Evolutionary conservation across 257 asterid species (phyloP).

Genomic region (Verbascum thapsus): DNA sequence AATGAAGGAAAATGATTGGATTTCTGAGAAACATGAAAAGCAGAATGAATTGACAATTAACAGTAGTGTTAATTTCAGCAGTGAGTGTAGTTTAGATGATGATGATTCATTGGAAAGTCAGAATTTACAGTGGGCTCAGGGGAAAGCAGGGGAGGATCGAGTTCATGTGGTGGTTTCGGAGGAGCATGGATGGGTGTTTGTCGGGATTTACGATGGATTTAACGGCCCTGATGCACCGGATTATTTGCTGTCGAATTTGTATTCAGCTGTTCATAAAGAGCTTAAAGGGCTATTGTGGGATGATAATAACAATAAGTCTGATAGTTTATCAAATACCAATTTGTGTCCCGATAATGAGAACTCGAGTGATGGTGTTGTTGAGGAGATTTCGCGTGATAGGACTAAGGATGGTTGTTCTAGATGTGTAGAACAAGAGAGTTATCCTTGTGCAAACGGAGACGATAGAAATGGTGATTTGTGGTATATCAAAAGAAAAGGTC

Average conservation of each 20-base stretch:
- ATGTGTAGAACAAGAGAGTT: conserved; percentile 61
- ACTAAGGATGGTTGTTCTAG: conserved; percentile 65
- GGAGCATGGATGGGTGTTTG: conserved; percentile 94
- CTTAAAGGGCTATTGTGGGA: conserved; percentile 89
- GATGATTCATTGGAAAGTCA: conserved; percentile 59
- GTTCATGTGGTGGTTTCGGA: conserved; percentile 95
- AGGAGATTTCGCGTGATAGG: conserved; percentile 49
- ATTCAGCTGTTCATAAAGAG: conserved; percentile 79
- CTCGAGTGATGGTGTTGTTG: conserved; percentile 17
- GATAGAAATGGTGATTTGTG: conserved; percentile 37
- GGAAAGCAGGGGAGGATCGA: conserved; percentile 96
- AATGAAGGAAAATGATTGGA: conserved; percentile 67
- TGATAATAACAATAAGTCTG: conserved; percentile 46
- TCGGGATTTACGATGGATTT: conserved; percentile 93
- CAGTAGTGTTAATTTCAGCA: conserved; percentile 74
- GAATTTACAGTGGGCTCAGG: conserved; percentile 99
- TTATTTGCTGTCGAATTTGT: conserved; percentile 76
- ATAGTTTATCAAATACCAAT: conserved; percentile 28
- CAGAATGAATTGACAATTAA: conserved; percentile 69
- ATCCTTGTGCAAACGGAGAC: conserved; percentile 42
- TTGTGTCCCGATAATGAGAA: conserved; percentile 13
- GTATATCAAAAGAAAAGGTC: conserved; percentile 43
- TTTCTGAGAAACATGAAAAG: conserved; percentile 75
- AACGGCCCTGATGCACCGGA: conserved; percentile 98
- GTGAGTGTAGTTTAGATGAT: conserved; percentile 74